Percentiles rank a stretch among this genome's conserved stretches.
phyloP scores from a whole-genome alignment of 805 yeast genomes.

The Novakomyces olei region DNA sequence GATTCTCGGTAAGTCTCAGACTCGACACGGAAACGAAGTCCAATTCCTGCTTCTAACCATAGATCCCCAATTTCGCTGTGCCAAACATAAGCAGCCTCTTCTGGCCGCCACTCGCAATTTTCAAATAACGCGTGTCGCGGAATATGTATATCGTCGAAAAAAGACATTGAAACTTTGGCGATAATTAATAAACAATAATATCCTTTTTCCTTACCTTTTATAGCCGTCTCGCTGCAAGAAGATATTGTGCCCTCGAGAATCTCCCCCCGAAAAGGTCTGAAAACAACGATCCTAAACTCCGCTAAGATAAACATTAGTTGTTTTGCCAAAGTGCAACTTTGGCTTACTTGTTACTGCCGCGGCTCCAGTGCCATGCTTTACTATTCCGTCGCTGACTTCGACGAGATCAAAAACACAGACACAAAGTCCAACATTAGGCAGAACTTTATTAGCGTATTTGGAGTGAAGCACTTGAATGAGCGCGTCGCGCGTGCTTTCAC shows the following conservation, averaged over 20 bases:
- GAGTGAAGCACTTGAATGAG: slow-evolving; percentile 58
- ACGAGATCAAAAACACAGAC: slow-evolving; percentile 66
- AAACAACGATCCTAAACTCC: slow-evolving; percentile 51
- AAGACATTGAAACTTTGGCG: neutral
- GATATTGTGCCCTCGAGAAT: slow-evolving; percentile 81
- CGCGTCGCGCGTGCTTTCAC: slow-evolving; percentile 47
- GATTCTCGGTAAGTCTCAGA: too few species aligned
- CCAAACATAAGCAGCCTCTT: slow-evolving; percentile 94
- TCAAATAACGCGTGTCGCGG: slow-evolving; percentile 72
- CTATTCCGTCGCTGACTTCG: slow-evolving; percentile 65
- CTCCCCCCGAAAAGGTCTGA: slow-evolving; percentile 91
- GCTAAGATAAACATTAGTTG: slow-evolving; percentile 21
- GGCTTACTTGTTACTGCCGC: too few species aligned
- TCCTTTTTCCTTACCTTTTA: slow-evolving; percentile 15
- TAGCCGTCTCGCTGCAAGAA: slow-evolving; percentile 59
- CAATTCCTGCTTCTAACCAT: too few species aligned
- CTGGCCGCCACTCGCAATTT: slow-evolving; percentile 28
- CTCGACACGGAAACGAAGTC: too few species aligned
- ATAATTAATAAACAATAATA: neutral
- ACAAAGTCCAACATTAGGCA: slow-evolving; percentile 67
- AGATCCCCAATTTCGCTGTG: too few species aligned
- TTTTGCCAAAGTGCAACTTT: too few species aligned
- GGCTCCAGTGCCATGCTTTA: slow-evolving; percentile 90
- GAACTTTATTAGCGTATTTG: slow-evolving; percentile 65
- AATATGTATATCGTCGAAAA: slow-evolving; percentile 71